A percentile compares a stretch with the other conserved stretches of the same genome.
These are phyloP conservation scores for Filosporella fistucella DNA, from an alignment of 495 filamentous ascomycete species.

Conservation along the genomic window DNA sequence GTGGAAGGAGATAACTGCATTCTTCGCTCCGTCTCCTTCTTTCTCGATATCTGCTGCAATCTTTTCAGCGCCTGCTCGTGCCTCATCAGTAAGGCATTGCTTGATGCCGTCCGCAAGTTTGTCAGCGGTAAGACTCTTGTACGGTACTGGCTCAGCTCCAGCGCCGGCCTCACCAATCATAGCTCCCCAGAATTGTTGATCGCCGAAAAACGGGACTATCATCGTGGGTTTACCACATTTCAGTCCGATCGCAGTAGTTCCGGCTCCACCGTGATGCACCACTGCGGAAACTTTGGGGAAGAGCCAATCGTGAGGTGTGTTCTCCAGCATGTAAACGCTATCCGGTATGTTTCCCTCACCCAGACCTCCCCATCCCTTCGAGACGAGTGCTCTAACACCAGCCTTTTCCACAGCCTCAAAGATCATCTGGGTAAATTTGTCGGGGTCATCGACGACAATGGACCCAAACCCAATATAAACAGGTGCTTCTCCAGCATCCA, in stretches of 20 bases:
- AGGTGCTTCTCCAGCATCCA: slow-evolving; percentile 49
- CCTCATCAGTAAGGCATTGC: slow-evolving; percentile 56
- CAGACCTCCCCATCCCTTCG: slow-evolving; percentile 63
- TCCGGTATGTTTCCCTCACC: slow-evolving; percentile 54
- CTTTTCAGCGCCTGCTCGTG: slow-evolving; percentile 47
- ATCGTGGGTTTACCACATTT: slow-evolving; percentile 61
- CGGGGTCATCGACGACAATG: slow-evolving; percentile 63
- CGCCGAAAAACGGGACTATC: slow-evolving; percentile 66
- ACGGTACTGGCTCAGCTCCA: slow-evolving; percentile 67
- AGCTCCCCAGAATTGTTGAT: slow-evolving; percentile 79
- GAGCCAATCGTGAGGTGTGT: slow-evolving; percentile 66
- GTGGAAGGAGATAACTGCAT: slow-evolving; percentile 70
- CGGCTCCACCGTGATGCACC: slow-evolving; percentile 46
- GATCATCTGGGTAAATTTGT: slow-evolving; percentile 56
- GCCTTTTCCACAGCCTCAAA: slow-evolving; percentile 55
- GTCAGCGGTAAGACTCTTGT: slow-evolving; percentile 61
- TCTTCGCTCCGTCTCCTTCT: slow-evolving; percentile 70
- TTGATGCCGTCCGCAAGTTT: slow-evolving; percentile 65
- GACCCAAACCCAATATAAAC: slow-evolving; percentile 67
- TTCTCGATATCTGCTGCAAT: slow-evolving; percentile 57
- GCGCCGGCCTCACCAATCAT: slow-evolving; percentile 65
- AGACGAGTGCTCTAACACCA: slow-evolving; percentile 58
- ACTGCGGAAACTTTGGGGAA: slow-evolving; percentile 46
- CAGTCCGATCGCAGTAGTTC: slow-evolving; percentile 61
- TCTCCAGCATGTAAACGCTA: slow-evolving; percentile 58